Evolutionary conservation across 2,329 filamentous ascomycete genomes (phyloP), one percentile per base, ranked within the genome.

Genomic region (Pseudocercospora fijiensis): DNA sequence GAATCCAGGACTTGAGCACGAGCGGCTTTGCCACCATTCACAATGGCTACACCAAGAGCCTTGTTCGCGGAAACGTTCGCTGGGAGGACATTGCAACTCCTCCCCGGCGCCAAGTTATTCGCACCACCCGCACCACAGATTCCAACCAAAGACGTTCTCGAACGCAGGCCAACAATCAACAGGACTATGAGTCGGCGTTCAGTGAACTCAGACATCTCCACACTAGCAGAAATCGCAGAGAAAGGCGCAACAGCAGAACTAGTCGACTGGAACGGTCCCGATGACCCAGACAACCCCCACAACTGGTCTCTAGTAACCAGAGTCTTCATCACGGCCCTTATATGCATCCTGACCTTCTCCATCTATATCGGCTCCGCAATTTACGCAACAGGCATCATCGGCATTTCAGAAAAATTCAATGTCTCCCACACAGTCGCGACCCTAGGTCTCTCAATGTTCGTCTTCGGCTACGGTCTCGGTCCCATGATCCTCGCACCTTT

Each of bases 331-430:
- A 80, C 78, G 0, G 75, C 76, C 24, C 67, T 80, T 11, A 79
- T 84, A 61, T 81, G 78, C 59, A 62, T 83, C 11, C 76, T 82
- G 60, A 84, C 81, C 0, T 80, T 82, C 49, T 75, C 77, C 3
- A 78, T 84, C 45, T 85, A 85, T 69, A 77, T 80, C 27, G 81
- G 80, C 7, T 81, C 79, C 3, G 77, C 82, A 0, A 82, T 84
- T n/a, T 84, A 83, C 67, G 78, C 79, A 0, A 76, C 82, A 0
- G 79, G 81, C 20, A 74, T 78, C 6, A 49, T 67, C 3, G 72
- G 73, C 2, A 70, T 84, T n/a, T 75, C 75, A 63, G 62, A 76
- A n/a, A 69, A 73, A 6, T 84, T 84, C 63, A 74, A 75, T 3
- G 78, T 82, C 2, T 76, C 74, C 33, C 68, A 71, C 4, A 76